Base-by-base conservation (phyloP, 2,329 filamentous ascomycete genomes). In the Pseudogymnoascus sp. region DNA sequence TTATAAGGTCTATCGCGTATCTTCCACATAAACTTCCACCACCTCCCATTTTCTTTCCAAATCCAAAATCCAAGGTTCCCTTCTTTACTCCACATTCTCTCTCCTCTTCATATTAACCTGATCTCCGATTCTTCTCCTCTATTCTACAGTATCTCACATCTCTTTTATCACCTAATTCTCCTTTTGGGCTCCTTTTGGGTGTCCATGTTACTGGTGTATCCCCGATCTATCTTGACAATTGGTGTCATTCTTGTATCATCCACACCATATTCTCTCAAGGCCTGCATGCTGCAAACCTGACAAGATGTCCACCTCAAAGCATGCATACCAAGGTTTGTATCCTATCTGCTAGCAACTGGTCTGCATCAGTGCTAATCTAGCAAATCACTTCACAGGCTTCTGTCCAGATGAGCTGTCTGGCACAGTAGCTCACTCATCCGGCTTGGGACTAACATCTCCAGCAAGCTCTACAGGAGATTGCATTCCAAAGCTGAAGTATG, bases 361-460 rank as follows among this genome's bases (percentile, higher is more conserved):
- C 79, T 78, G 86, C 10, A 81, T 79, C 70, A 81, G 84, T 68
- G 82, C 81, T 14, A 89, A 87, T 5, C 86, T 87, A 0, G 85
- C 87, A 64, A 88, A 86, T 6, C 82, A 81, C 60, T 67, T 87
- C 44, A 86, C 86, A 4, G 76, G 81, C 5, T 88, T 88, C 70
- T 89, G 86, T 3, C 85, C 86, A 0, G 82, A 84, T 14, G 83
- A 84, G 42, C 74, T 16, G 38, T 37, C 47, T 63, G 44, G 44
- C 26, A 63, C 38, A 14, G 63, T 56, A 29, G 13, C 33, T 24
- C 21, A 38, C 14, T 67, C 64, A 26, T 26, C 37, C n/a, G 24
- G 64, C 14, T 31, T 37, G 8, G 26, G 19, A 6, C 59, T 59
- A 67, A 26, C 72, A 70, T 50, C 68, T 72, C 31, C 50, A 33